Base-by-base conservation (phyloP, 768 basidiomycete genomes). In the Pisolithus marmoratus region DNA sequence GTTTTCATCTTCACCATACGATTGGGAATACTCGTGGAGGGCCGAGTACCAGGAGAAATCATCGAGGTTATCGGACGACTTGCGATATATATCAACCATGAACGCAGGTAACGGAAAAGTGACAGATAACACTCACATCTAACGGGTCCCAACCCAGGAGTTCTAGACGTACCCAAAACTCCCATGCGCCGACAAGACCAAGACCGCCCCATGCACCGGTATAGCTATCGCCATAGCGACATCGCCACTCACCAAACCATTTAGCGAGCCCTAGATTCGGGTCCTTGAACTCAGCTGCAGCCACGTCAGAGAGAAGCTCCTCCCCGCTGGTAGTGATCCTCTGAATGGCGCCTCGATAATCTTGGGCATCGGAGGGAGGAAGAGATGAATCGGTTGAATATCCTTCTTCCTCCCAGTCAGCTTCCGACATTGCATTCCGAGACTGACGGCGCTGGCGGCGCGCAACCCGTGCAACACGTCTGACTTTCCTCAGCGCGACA, bases 91-190 rank as follows among this genome's bases (percentile, higher is more conserved):
- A 7, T 29, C 8, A 49, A 34, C 29, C 50, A 46, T 61, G 27
- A 61, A 15, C 34, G 14, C 14, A 14, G 34, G 47, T 22, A 38
- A 19, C 24, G 37, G 29, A 36, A 31, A 29, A 50, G 36, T 24
- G 17, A 41, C 26, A 31, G 23, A 47, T 36, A 1, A 17, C 37
- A 70, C 77, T 56, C 61, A 88, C 92, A 71, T 87, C 79, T 22
- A 94, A 74, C 43, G 88, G 90, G 64, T 93, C 82, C 94, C 94
- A 96, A 4, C 85, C 88, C 11, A 91, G 70, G 56, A 85, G 76
- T 70, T 97, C 94, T 52, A 92, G 71, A 50, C 92, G 75, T n/a
- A 82, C 82, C 90, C 91, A 94, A 65, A 94, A 95, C 67, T 94
- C 93, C 92, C 93, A 95, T 45, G 90, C 89, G 46, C 84, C 84